Evolutionary conservation across 371 early-diverging fungal species (phyloP), one percentile per base, ranked within the genome.

Genomic region (Mucor piriformis): DNA sequence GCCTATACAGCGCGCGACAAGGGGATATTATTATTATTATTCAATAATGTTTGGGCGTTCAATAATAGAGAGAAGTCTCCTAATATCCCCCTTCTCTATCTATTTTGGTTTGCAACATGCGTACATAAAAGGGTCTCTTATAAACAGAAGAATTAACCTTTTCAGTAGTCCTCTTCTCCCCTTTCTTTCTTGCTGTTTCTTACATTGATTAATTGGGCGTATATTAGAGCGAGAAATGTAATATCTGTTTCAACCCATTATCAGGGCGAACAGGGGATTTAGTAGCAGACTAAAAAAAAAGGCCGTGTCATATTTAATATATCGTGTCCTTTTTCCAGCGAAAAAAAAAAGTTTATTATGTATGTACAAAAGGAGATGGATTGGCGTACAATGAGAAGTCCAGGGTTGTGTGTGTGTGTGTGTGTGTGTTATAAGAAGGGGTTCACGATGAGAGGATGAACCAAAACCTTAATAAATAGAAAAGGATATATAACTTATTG

Each of bases 401-500:
- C 16, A 40, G 40, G 40, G 40, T 40, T 40, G 40, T 13, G n/a
- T 16, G 18, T 16, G 6, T n/a, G 16, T 13, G 18, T 6, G 40
- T 6, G 6, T 40, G 16, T 40, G 15, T 40, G 4, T 37, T 12
- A 12, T 37, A 37, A 40, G 40, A 13, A 29, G 8, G 29, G 8
- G 29, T 6, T 5, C 13, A 37, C 38, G 35, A 35, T 34, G 21
- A 29, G 29, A 29, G 29, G 29, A 29, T 29, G 29, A 29, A 29
- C 29, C 29, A 29, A n/a, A 51, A 51, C 37, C n/a, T 51, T 35
- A 51, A 51, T 21, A 6, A 13, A 51, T 51, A 35, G 13, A 51
- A 51, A 50, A 50, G 51, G 51, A 51, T 53, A 53, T 23, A 40
- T 53, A 37, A 18, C 12, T 42, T 42, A 42, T 42, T 42, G 7